These are phyloP conservation scores for Crithidia brevicula DNA, from an alignment of 208 protist species.

Conservation along the genomic window DNA sequence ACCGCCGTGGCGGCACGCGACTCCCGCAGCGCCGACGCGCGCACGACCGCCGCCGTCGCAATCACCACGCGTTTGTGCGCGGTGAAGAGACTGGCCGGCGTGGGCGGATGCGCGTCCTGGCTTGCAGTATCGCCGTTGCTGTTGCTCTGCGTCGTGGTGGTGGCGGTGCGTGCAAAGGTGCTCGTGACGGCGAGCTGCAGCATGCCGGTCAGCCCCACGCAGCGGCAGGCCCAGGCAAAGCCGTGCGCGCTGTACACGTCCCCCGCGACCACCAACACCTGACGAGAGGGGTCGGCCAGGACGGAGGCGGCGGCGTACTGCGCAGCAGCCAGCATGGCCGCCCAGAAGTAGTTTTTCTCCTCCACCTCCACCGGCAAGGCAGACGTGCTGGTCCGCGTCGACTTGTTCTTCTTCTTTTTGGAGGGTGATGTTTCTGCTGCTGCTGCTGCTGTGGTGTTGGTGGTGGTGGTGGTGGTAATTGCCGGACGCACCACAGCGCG, in stretches of 20 bases:
- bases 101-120: no score
- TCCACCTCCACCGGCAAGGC: no score
- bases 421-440: not conserved
- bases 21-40: conserved; percentile 8
- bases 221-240: conserved; percentile 81
- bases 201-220: conserved; percentile 47
- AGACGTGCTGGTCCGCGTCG: no score
- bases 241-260: conserved; percentile 65
- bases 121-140: no score
- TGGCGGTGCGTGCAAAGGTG: not conserved
- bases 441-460: no score
- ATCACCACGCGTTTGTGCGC: conserved; percentile 49
- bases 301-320: conserved; percentile 47
- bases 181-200: conserved; percentile 48
- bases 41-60: conserved; percentile 57
- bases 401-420: not conserved
- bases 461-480: conserved; percentile 9
- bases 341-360: conserved; percentile 66
- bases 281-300: conserved; percentile 1
- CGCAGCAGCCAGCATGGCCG: conserved; percentile 56
- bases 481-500: conserved; percentile 44
- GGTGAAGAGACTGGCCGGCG: conserved; percentile 43
- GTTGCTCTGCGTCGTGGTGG: not conserved
- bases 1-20: conserved; percentile 5
- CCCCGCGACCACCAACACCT: conserved; percentile 66